Evolutionary conservation across 257 asterid species (phyloP).

Genomic region (Ajuga chamaepitys): DNA sequence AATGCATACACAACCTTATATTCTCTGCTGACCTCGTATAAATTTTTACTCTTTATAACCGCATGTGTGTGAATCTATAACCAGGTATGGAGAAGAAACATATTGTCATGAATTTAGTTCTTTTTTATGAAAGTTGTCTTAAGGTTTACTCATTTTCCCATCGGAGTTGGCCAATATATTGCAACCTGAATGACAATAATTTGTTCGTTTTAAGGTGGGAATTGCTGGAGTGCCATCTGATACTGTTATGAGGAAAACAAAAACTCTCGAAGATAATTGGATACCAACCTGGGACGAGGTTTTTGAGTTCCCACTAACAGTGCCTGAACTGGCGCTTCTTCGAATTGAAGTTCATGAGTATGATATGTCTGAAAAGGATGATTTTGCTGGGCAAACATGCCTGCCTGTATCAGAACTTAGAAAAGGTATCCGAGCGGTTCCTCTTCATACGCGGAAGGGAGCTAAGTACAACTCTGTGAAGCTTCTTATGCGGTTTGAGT

Average conservation of each 20-base stretch:
- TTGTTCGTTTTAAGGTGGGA: slow-evolving; percentile 49
- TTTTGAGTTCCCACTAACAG: slow-evolving; percentile 66
- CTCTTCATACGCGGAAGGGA: slow-evolving; percentile 56
- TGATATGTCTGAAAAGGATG: slow-evolving; percentile 81
- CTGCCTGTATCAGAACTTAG: slow-evolving; percentile 68
- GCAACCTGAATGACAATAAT: neutral
- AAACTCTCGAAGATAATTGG: slow-evolving; percentile 69
- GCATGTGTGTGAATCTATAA: neutral
- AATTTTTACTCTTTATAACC: neutral
- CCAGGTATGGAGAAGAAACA: neutral
- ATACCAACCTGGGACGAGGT: slow-evolving; percentile 74
- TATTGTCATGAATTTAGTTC: neutral
- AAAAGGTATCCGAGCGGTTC: slow-evolving; percentile 71
- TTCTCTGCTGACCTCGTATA: no score
- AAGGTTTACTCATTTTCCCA: neutral
- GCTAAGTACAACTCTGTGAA: slow-evolving; percentile 45
- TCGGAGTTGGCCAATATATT: neutral
- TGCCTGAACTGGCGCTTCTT: slow-evolving; percentile 78
- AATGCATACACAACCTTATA: no score
- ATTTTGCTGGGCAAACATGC: slow-evolving; percentile 81
- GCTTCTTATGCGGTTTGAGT: slow-evolving; percentile 78
- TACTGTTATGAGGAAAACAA: slow-evolving; percentile 60
- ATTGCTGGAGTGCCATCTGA: slow-evolving; percentile 80
- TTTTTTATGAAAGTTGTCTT: neutral
- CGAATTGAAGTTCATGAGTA: slow-evolving; percentile 77